Conservation (phyloP, 2,329 filamentous ascomycete genomes). For the Alternaria sp. region DNA sequence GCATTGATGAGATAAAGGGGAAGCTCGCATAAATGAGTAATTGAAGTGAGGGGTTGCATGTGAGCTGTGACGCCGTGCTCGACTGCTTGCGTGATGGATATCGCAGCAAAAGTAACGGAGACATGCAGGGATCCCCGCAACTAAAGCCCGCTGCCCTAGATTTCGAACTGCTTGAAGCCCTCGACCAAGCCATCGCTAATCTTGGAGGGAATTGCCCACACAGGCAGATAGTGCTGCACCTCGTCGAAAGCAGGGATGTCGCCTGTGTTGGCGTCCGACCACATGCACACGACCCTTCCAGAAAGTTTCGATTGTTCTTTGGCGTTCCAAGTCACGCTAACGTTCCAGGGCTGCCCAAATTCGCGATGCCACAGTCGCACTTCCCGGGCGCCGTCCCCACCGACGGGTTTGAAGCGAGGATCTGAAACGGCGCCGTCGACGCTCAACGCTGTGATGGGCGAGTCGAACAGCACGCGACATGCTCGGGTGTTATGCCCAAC, state of each 20-base stretch:
- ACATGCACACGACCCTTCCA: constrained; percentile 77
- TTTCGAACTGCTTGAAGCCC: constrained; percentile 70
- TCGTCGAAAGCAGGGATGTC: constrained; percentile 86
- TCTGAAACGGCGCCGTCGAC: constrained; percentile 69
- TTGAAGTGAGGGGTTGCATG: constrained; percentile 32
- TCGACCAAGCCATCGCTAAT: constrained; percentile 79
- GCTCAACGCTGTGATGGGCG: constrained; percentile 68
- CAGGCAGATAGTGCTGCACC: constrained; percentile 73
- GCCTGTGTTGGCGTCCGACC: constrained; percentile 83
- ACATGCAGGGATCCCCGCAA: constrained; percentile 31
- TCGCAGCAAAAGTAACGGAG: constrained; percentile 40
- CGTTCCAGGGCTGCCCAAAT: constrained; percentile 77
- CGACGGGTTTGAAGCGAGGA: constrained; percentile 68
- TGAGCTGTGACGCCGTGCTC: constrained; percentile 35
- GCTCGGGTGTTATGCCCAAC: constrained; percentile 76
- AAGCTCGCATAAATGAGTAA: constrained; percentile 17
- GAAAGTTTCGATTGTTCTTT: constrained; percentile 41
- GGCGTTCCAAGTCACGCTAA: constrained; percentile 71
- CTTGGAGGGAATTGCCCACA: constrained; percentile 82
- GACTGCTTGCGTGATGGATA: constrained; percentile 41
- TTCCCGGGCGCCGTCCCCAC: constrained; percentile 67
- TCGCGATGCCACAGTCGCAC: constrained; percentile 83
- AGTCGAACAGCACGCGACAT: constrained; percentile 76
- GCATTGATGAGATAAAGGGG: constrained; percentile 12
- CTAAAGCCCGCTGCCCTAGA: constrained; percentile 27